Conservation (phyloP, 306 rosid genomes). For the Fagus crenata region DNA sequence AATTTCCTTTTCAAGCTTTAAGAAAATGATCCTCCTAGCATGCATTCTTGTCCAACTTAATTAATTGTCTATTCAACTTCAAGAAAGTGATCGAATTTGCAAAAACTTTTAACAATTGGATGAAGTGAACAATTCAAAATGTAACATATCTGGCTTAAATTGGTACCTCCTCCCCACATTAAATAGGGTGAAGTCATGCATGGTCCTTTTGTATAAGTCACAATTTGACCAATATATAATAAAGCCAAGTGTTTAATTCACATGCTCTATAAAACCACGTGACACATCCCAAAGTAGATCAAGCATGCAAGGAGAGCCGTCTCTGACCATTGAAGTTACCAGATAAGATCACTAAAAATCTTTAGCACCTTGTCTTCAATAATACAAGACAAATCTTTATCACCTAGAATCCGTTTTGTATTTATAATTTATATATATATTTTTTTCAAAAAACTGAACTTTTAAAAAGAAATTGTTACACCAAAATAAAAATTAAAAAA, state of each 20-base stretch:
- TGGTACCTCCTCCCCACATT: background rate
- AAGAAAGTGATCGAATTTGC: too few relatives aligned
- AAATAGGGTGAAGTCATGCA: background rate
- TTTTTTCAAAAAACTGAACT: background rate
- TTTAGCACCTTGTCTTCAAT: background rate
- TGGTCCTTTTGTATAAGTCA: background rate
- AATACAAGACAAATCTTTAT: background rate
- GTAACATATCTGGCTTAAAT: too few relatives aligned
- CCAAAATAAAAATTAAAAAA: background rate
- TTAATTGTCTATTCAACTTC: too few relatives aligned
- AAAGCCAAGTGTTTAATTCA: slow-evolving; percentile 23
- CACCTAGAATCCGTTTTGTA: background rate
- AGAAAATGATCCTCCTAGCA: too few relatives aligned
- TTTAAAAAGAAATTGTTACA: background rate
- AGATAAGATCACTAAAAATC: slow-evolving; percentile 16
- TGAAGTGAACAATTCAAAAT: too few relatives aligned
- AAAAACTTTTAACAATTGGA: too few relatives aligned
- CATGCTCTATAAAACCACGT: slow-evolving; percentile 25
- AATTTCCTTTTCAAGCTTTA: too few relatives aligned
- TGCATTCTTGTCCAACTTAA: too few relatives aligned
- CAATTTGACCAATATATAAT: background rate
- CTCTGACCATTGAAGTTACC: slow-evolving; percentile 38
- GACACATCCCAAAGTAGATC: slow-evolving; percentile 31
- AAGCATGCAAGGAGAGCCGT: slow-evolving; percentile 24
- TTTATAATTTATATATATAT: background rate